phyloP scores from a whole-genome alignment of 2,329 filamentous ascomycete genomes.

The Arthrinium phaeospermum region DNA sequence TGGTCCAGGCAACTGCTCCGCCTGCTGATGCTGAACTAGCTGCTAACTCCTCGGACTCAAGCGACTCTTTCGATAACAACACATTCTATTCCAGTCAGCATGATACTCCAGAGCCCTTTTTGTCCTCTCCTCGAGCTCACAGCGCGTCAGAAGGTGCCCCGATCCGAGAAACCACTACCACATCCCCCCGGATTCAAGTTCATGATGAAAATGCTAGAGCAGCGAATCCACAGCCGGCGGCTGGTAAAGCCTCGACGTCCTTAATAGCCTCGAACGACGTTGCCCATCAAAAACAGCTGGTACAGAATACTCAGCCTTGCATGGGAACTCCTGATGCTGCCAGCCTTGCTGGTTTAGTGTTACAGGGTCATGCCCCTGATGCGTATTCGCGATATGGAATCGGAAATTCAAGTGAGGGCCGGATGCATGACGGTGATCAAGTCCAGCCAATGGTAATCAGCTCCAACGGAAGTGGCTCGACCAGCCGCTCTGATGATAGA shows the following conservation, averaged over 20 bases:
- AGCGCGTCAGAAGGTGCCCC: slow-evolving; percentile 48
- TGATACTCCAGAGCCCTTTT: slow-evolving; percentile 70
- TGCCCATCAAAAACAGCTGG: background rate
- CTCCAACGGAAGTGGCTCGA: slow-evolving; percentile 47
- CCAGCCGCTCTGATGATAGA: slow-evolving; percentile 50
- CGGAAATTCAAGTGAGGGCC: slow-evolving; percentile 16
- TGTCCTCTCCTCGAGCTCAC: slow-evolving; percentile 52
- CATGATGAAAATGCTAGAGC: slow-evolving; percentile 22
- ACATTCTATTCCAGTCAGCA: slow-evolving; percentile 96
- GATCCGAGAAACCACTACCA: slow-evolving; percentile 44
- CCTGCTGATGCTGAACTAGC: slow-evolving; percentile 60
- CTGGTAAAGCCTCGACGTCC: background rate
- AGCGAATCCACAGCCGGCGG: slow-evolving; percentile 28
- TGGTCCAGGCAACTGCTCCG: slow-evolving; percentile 73
- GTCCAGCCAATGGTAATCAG: slow-evolving; percentile 38
- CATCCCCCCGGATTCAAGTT: slow-evolving; percentile 39
- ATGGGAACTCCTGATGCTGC: background rate
- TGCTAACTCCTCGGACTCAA: slow-evolving; percentile 66
- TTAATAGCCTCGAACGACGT: background rate
- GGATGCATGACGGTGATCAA: slow-evolving; percentile 28
- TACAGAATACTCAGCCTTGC: background rate
- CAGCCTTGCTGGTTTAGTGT: background rate
- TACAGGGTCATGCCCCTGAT: background rate
- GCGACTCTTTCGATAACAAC: slow-evolving; percentile 89
- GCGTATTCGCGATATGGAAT: slow-evolving; percentile 1